Evolutionary conservation across 768 basidiomycete genomes (phyloP).

Genomic region (Rhizopogon salebrosus): DNA sequence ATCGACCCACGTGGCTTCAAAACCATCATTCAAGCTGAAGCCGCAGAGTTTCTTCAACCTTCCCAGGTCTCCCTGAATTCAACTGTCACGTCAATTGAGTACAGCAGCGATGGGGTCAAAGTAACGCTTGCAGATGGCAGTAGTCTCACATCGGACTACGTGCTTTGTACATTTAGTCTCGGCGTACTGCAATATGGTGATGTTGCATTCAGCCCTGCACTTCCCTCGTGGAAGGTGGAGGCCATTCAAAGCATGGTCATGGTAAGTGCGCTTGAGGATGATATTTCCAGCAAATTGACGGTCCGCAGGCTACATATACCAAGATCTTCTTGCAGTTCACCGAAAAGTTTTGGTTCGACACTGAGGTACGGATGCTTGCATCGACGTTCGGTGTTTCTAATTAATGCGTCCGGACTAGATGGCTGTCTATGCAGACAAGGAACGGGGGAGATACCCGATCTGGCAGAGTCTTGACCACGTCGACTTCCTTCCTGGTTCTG

Average conservation of each 20-base stretch:
- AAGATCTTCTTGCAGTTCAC: slow-evolving; percentile 66
- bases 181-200: slow-evolving; percentile 66
- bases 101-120: slow-evolving; percentile 39
- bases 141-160: slow-evolving; percentile 48
- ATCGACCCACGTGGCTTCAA: slow-evolving; percentile 64
- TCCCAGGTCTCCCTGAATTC: slow-evolving; percentile 45
- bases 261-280: slow-evolving; percentile 27
- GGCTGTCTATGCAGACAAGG: slow-evolving; percentile 51
- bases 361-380: slow-evolving; percentile 24
- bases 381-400: too few species aligned
- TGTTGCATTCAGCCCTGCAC: slow-evolving; percentile 46
- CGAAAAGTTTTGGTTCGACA: slow-evolving; percentile 54
- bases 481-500: slow-evolving; percentile 56
- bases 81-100: slow-evolving; percentile 42
- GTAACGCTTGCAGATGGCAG: slow-evolving; percentile 43
- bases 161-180: slow-evolving; percentile 62
- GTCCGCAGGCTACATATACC: slow-evolving; percentile 48
- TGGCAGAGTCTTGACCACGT: slow-evolving; percentile 62
- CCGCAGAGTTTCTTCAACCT: slow-evolving; percentile 44
- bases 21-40: slow-evolving; percentile 51
- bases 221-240: slow-evolving; percentile 61
- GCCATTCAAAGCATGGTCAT: slow-evolving; percentile 59
- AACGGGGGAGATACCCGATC: slow-evolving; percentile 59
- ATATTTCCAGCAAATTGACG: not conserved
- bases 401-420: slow-evolving; percentile 10